phyloP scores from a whole-genome alignment of 345 rosid species.

The Eucalyptus microcorys region DNA sequence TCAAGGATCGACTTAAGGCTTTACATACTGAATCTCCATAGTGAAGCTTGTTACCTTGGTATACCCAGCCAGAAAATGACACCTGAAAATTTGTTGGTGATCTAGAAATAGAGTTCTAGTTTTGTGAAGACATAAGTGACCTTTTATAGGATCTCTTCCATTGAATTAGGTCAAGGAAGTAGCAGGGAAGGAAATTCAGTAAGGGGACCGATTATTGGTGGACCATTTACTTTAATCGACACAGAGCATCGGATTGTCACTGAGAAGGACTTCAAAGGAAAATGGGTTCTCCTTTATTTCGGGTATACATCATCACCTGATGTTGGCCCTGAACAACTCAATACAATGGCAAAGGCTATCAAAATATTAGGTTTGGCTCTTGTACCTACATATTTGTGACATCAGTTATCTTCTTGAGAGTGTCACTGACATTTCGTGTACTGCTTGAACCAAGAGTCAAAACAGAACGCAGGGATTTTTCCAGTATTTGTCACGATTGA shows the following conservation, averaged over 20 bases:
- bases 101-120: not conserved
- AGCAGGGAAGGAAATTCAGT: not conserved
- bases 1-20: not conserved
- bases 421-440: constrained; percentile 12
- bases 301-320: constrained; percentile 95
- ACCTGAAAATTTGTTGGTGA: not conserved
- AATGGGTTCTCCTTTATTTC: constrained; percentile 79
- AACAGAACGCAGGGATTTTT: constrained; percentile 38
- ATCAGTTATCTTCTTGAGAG: not conserved
- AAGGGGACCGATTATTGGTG: constrained; percentile 66
- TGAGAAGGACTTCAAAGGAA: constrained; percentile 45
- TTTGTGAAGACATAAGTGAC: not conserved
- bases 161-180: constrained; percentile 25
- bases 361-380: constrained; percentile 49
- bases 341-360: constrained; percentile 50
- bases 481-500: constrained; percentile 85
- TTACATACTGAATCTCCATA: not conserved
- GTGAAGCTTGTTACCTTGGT: not conserved
- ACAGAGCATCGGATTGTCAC: constrained; percentile 41
- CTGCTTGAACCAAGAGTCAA: constrained; percentile 34
- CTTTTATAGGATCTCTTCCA: not conserved
- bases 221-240: constrained; percentile 62
- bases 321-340: constrained; percentile 75
- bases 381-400: not conserved
- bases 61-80: not conserved